A percentile compares a stretch with the other conserved stretches of the same genome.
These are phyloP conservation scores for Talaromyces trachyspermus DNA, from an alignment of 495 filamentous ascomycete genomes.

Conservation along the genomic window DNA sequence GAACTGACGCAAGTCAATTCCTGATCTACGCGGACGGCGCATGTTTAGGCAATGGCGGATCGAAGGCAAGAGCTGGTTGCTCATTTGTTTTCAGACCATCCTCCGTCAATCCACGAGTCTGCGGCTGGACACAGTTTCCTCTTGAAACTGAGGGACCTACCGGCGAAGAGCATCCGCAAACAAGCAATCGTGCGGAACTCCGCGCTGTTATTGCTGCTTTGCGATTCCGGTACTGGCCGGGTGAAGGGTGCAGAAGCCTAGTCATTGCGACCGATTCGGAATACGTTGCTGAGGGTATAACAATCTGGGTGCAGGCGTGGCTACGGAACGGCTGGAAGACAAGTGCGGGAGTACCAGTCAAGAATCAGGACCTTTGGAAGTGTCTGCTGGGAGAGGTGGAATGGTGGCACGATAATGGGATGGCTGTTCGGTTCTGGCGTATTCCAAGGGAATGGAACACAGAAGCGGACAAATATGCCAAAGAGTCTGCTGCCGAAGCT, in stretches of 20 bases:
- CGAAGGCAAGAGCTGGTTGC: too few relatives aligned
- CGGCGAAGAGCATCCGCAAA: too few relatives aligned
- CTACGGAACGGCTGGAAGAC: slow-evolving; percentile 27
- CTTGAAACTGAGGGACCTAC: too few relatives aligned
- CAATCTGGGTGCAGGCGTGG: slow-evolving; percentile 25
- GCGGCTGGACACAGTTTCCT: too few relatives aligned
- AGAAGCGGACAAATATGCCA: slow-evolving; percentile 30
- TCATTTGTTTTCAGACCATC: too few relatives aligned
- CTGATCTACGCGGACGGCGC: too few relatives aligned
- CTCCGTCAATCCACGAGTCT: too few relatives aligned
- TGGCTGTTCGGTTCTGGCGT: slow-evolving; percentile 31
- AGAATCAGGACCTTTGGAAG: slow-evolving; percentile 39
- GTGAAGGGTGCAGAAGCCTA: slow-evolving; percentile 28
- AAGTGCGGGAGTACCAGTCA: slow-evolving; percentile 15
- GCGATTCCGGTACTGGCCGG: slow-evolving; percentile 24
- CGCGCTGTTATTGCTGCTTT: slow-evolving; percentile 36
- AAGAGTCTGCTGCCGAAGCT: too few relatives aligned
- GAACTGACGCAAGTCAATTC: too few relatives aligned
- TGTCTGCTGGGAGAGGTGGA: slow-evolving; percentile 27
- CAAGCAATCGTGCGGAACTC: slow-evolving; percentile 39
- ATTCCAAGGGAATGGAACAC: slow-evolving; percentile 32
- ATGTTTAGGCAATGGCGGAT: too few relatives aligned
- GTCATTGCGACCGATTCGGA: slow-evolving; percentile 37
- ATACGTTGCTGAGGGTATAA: slow-evolving; percentile 29
- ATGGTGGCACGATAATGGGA: slow-evolving; percentile 13